A percentile compares a stretch with the other conserved stretches of the same genome.
phyloP scores from a whole-genome alignment of 148 eudicot species.

The Rhododendron molle region DNA sequence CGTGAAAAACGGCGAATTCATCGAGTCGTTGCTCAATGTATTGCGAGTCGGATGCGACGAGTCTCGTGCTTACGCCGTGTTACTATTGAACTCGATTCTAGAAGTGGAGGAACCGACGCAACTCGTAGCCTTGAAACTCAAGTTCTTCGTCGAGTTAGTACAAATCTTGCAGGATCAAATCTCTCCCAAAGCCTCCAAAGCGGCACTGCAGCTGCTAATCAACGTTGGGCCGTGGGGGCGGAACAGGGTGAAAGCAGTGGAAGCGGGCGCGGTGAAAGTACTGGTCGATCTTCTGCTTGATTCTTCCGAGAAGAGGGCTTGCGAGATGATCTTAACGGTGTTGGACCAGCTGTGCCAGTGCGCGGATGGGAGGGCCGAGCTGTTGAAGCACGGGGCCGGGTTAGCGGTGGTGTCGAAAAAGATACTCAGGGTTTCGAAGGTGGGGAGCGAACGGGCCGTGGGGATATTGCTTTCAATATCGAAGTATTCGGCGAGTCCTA shows the following conservation, averaged over 20 bases:
- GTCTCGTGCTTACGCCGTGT: slow-evolving; percentile 40
- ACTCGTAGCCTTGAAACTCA: slow-evolving; percentile 16
- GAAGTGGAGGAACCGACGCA: slow-evolving; percentile 38
- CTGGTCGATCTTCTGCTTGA: slow-evolving; percentile 45
- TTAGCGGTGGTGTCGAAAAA: slow-evolving; percentile 69
- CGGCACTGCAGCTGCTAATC: slow-evolving; percentile 39
- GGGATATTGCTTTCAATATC: slow-evolving; percentile 41
- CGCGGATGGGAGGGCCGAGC: slow-evolving; percentile 64
- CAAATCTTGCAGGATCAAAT: slow-evolving; percentile 40
- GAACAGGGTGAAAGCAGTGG: slow-evolving; percentile 46
- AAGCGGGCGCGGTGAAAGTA: slow-evolving; percentile 32
- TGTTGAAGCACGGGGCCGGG: slow-evolving; percentile 60
- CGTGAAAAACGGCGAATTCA: slow-evolving; percentile 14
- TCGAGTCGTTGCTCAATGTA: slow-evolving; percentile 26
- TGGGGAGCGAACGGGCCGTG: slow-evolving; percentile 54
- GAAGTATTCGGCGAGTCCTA: slow-evolving; percentile 28
- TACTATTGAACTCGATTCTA: slow-evolving; percentile 33
- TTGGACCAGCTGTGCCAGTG: slow-evolving; percentile 61
- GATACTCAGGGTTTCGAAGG: slow-evolving; percentile 57
- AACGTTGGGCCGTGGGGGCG: slow-evolving; percentile 46
- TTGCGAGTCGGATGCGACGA: slow-evolving; percentile 36
- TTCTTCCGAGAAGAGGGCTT: slow-evolving; percentile 26
- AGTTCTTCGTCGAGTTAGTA: slow-evolving; percentile 37
- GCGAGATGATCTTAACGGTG: slow-evolving; percentile 45
- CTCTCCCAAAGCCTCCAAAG: slow-evolving; percentile 40